Conservation (phyloP, 495 filamentous ascomycete species). For the Penicillium silybi region DNA sequence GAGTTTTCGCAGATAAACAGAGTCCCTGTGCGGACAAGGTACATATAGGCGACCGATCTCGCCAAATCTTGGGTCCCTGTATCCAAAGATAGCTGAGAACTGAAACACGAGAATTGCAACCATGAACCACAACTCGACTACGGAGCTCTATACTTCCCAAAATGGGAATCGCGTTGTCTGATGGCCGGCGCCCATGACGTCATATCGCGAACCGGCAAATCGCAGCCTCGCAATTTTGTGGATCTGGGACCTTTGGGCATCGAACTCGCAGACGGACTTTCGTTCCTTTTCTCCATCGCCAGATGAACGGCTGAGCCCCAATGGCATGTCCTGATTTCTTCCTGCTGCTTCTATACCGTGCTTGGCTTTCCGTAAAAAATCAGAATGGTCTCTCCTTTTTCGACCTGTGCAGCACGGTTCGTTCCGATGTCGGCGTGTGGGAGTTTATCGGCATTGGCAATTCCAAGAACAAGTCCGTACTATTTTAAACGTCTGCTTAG, state of each 20-base stretch:
- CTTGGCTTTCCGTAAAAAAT: no score
- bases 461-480: no score
- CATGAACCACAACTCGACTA: constrained; percentile 5
- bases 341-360: neutral
- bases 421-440: neutral
- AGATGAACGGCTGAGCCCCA: no score
- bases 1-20: neutral
- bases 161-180: constrained; percentile 11
- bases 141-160: constrained; percentile 10
- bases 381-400: neutral
- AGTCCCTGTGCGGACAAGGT: neutral
- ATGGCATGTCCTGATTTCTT: neutral
- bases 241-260: neutral
- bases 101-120: constrained; percentile 17
- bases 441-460: neutral
- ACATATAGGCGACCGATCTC: constrained; percentile 3
- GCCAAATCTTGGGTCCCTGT: neutral
- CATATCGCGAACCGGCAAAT: constrained; percentile 27
- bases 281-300: neutral
- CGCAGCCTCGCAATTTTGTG: neutral
- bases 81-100: constrained; percentile 15
- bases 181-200: constrained; percentile 13
- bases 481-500: no score
- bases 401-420: neutral
- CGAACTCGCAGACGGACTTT: neutral